These are phyloP conservation scores for Metschnikowia kunwiensis DNA, from an alignment of 805 yeast species.

Conservation along the genomic window DNA sequence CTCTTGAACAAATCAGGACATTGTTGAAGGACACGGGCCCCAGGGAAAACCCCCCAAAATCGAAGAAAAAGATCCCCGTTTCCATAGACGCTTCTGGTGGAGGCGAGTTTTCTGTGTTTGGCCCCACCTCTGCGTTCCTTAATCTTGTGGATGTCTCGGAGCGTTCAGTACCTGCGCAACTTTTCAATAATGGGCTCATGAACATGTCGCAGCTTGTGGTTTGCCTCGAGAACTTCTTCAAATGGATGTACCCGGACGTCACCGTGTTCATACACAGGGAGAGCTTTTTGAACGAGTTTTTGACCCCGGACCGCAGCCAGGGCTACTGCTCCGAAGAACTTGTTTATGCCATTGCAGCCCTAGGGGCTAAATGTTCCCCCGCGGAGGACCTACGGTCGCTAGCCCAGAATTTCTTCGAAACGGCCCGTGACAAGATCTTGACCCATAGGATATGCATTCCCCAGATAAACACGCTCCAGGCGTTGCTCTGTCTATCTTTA, in stretches of 20 bases:
- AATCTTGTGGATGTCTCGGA: slow-evolving; percentile 14
- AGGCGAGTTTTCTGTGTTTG: slow-evolving; percentile 18
- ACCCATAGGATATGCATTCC: slow-evolving; percentile 16
- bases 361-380: slow-evolving; percentile 19
- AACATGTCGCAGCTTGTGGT: slow-evolving; percentile 12
- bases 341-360: slow-evolving; percentile 20
- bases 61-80: slow-evolving; percentile 14
- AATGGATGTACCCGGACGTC: slow-evolving; percentile 20
- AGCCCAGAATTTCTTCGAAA: slow-evolving; percentile 16
- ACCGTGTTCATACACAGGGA: slow-evolving; percentile 20
- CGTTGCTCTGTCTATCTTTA: slow-evolving; percentile 19
- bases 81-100: slow-evolving; percentile 17
- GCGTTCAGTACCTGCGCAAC: slow-evolving; percentile 6
- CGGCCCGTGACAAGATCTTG: slow-evolving; percentile 14
- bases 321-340: slow-evolving; percentile 20
- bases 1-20: slow-evolving; percentile 4
- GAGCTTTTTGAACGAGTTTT: slow-evolving; percentile 19
- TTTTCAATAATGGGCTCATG: slow-evolving; percentile 8
- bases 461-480: slow-evolving; percentile 18
- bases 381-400: slow-evolving; percentile 8
- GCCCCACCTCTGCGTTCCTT: slow-evolving; percentile 20
- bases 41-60: slow-evolving; percentile 2
- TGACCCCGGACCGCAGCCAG: slow-evolving; percentile 9
- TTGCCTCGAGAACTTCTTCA: slow-evolving; percentile 16
- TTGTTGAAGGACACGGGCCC: background rate